Evolutionary conservation across 192 early-diverging fungal genomes (phyloP), one percentile per base, ranked within the genome.

Genomic region (Podila minutissima): DNA sequence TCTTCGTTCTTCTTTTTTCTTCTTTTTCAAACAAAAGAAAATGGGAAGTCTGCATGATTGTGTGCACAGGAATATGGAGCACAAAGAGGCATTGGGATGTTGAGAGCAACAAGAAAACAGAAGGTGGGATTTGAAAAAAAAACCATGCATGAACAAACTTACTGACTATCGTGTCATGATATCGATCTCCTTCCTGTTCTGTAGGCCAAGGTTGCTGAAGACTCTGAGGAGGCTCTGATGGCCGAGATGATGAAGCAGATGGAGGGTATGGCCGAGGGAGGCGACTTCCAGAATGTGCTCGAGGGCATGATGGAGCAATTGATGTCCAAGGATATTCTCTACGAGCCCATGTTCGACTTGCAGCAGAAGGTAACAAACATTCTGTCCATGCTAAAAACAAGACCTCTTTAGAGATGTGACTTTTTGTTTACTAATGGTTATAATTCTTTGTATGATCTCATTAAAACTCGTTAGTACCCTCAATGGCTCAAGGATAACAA

Each of bases 291-390:
- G 68, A 88, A 92, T 31, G 88, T 97, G 69, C 90, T 99, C 8
- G 95, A 95, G 69, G 90, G 90, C 19, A 91, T 99, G 75, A 94
- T 99, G 88, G 89, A 94, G 51, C 90, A 97, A 83, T 83, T 99
- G 38, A 94, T 97, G 92, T 92, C 92, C 50, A 97, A 96, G 72
- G 97, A 98, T 33, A 85, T 98, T 28, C 85, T 99, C 55, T 94
- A 96, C 84, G 97, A 99, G 83, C 97, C 97, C 12, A 95, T 99
- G 87, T 94, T 93, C 84, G 97, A 99, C 51, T 84, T 99, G 60
- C 88, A 89, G 26, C 78, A 67, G 17, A 94, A 92, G 87, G 94
- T 94, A 87, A 58, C 62, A 65, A 31, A 0, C 67, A 29, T 49
- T 26, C 19, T 26, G 10, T 59, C 33, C 28, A 8, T 46, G 13